phyloP scores from a whole-genome alignment of 345 rosid species.

The Salix suchowensis region DNA sequence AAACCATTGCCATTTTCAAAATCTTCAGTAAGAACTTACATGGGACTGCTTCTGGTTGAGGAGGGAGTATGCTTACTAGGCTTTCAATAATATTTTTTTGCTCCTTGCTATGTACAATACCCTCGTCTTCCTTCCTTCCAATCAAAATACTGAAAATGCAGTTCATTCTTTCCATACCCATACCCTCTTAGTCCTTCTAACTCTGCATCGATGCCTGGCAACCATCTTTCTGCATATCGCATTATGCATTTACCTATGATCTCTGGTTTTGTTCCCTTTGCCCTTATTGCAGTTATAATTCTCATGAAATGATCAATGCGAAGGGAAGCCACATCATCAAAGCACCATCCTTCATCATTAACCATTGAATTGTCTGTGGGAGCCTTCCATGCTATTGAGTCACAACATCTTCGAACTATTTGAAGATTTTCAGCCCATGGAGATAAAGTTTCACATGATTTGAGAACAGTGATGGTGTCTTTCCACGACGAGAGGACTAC shows the following conservation, averaged over 20 bases:
- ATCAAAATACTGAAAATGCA: slow-evolving; percentile 51
- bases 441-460: slow-evolving; percentile 59
- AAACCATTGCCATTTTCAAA: slow-evolving; percentile 63
- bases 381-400: slow-evolving; percentile 74
- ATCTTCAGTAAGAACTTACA: slow-evolving; percentile 68
- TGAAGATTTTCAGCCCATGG: slow-evolving; percentile 94
- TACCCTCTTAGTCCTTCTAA: slow-evolving; percentile 56
- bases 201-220: slow-evolving; percentile 49
- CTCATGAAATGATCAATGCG: slow-evolving; percentile 67
- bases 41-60: slow-evolving; percentile 54
- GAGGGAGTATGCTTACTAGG: slow-evolving; percentile 64
- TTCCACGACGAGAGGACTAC: slow-evolving; percentile 75
- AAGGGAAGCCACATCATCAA: slow-evolving; percentile 51
- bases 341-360: slow-evolving; percentile 39
- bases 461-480: slow-evolving; percentile 66
- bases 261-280: slow-evolving; percentile 50
- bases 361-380: slow-evolving; percentile 36
- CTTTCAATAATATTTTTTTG: slow-evolving; percentile 59
- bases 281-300: slow-evolving; percentile 55
- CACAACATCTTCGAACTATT: slow-evolving; percentile 78
- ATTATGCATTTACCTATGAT: slow-evolving; percentile 53
- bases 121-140: slow-evolving; percentile 34
- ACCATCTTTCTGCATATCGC: slow-evolving; percentile 53
- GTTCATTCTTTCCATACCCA: slow-evolving; percentile 54
- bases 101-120: slow-evolving; percentile 39